Conservation (phyloP, 225 moss, liverwort and hornwort species). For the Pseudoscleropodium purum region DNA sequence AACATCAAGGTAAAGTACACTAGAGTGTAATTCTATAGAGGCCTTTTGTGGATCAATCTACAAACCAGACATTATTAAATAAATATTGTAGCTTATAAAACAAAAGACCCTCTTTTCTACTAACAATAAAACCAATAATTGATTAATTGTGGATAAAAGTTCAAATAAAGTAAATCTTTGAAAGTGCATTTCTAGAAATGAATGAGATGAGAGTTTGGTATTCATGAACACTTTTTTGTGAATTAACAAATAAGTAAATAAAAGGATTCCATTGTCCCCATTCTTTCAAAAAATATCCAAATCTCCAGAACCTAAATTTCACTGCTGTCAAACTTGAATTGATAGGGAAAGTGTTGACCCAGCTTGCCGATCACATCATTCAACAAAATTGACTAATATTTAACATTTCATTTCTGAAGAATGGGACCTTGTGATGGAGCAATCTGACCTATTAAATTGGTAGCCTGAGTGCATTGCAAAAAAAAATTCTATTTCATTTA, state of each 20-base stretch:
- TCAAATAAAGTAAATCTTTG: neutral
- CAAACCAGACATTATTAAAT: neutral
- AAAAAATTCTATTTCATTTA: neutral
- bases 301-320: neutral
- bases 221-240: accelerated
- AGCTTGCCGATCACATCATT: neutral
- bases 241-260: too few species aligned
- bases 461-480: neutral
- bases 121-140: neutral
- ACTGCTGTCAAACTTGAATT: neutral
- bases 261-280: neutral
- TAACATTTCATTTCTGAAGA: neutral
- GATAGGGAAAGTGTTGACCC: slow-evolving; percentile 10
- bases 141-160: neutral
- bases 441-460: neutral
- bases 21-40: accelerated
- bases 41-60: accelerated
- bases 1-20: accelerated
- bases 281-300: neutral
- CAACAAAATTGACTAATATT: neutral
- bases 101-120: neutral
- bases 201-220: neutral
- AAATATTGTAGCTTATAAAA: neutral
- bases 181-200: neutral
- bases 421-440: slow-evolving; percentile 3